Evolutionary conservation across 495 filamentous ascomycete species (phyloP).

Genomic region (Schizothecium vesticola): DNA sequence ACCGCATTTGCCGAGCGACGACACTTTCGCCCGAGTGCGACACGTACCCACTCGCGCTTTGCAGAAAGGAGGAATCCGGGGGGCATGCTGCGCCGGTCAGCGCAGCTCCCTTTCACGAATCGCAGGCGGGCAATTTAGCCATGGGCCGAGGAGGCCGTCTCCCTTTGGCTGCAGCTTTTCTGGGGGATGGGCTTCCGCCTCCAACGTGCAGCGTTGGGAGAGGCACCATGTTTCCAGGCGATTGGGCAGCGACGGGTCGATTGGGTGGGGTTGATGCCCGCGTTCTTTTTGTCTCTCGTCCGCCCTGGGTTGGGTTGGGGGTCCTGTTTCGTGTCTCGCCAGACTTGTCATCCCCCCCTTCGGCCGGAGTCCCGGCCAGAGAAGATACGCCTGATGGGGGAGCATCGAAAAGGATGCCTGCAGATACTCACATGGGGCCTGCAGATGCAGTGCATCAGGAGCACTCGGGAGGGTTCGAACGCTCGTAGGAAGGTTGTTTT

Average conservation of each 20-base stretch:
- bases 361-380: not conserved
- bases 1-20: not conserved
- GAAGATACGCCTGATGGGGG: not conserved
- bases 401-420: not conserved
- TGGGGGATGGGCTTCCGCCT: not conserved
- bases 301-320: slow-evolving; percentile 1
- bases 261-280: slow-evolving; percentile 11
- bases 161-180: slow-evolving; percentile 6
- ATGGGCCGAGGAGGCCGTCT: not conserved
- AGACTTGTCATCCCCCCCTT: not conserved
- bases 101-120: not conserved
- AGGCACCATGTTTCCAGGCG: slow-evolving; percentile 7
- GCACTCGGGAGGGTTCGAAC: not conserved
- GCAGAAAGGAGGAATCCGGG: not conserved
- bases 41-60: not conserved
- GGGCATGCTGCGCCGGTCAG: not conserved
- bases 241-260: slow-evolving; percentile 18
- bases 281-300: not conserved
- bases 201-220: slow-evolving; percentile 6
- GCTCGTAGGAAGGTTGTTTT: not conserved
- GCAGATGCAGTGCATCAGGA: slow-evolving; percentile 11
- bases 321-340: not conserved
- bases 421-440: slow-evolving; percentile 7
- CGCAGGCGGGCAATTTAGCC: slow-evolving; percentile 4
- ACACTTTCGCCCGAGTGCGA: not conserved